phyloP scores from a whole-genome alignment of 306 rosid genomes.

The Canavalia gladiata region DNA sequence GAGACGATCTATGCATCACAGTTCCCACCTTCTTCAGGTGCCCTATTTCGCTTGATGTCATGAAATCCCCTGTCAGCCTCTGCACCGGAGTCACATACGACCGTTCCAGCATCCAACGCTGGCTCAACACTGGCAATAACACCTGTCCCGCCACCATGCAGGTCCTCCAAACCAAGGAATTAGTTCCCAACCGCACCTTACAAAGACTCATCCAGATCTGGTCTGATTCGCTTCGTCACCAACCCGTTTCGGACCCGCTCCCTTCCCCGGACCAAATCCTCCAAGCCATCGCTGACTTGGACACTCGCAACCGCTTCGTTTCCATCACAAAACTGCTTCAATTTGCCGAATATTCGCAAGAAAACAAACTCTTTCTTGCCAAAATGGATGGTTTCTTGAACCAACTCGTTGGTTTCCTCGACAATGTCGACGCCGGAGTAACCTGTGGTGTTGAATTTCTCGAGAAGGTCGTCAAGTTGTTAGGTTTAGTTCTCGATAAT shows the following conservation, averaged over 20 bases:
- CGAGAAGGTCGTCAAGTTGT: slow-evolving; percentile 52
- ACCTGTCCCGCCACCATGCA: slow-evolving; percentile 99
- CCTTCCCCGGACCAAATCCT: slow-evolving; percentile 50
- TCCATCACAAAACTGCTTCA: slow-evolving; percentile 46
- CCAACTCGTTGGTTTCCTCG: slow-evolving; percentile 57
- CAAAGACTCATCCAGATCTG: slow-evolving; percentile 93
- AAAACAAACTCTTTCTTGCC: slow-evolving; percentile 62
- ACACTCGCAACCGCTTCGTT: not conserved
- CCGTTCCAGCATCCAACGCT: slow-evolving; percentile 89
- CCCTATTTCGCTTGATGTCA: slow-evolving; percentile 81
- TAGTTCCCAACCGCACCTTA: slow-evolving; percentile 81
- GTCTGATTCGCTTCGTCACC: slow-evolving; percentile 71
- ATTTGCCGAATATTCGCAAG: slow-evolving; percentile 67
- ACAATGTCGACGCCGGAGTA: slow-evolving; percentile 58
- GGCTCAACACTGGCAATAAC: slow-evolving; percentile 93
- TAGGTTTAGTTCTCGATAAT: slow-evolving; percentile 54
- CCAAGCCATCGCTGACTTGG: slow-evolving; percentile 44
- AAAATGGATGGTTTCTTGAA: slow-evolving; percentile 52
- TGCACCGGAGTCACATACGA: slow-evolving; percentile 92
- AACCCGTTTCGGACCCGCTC: slow-evolving; percentile 5
- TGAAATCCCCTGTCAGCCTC: slow-evolving; percentile 90
- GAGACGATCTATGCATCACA: slow-evolving; percentile 67
- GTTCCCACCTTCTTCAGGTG: slow-evolving; percentile 79
- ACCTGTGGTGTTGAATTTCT: slow-evolving; percentile 40
- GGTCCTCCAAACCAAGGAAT: slow-evolving; percentile 71